Base-by-base conservation (phyloP, 78 protist species). In the Chrysochromulina tobinii region DNA sequence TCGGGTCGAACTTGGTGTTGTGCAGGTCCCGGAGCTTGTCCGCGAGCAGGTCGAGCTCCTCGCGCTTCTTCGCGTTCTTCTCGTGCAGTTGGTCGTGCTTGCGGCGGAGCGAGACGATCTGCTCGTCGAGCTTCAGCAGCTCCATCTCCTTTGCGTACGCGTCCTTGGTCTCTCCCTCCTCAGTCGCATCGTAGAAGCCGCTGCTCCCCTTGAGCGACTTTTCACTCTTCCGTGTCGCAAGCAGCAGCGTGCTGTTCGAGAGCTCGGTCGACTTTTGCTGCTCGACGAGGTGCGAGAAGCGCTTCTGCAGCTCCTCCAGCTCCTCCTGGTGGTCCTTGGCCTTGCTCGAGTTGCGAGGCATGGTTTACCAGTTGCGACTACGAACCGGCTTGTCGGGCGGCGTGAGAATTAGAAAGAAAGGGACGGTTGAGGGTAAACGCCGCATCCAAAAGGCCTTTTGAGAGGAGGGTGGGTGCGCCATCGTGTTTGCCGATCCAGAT, bases 11-110 rank as follows among this genome's bases (percentile, higher is more conserved):
- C 83, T 7, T 17, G 3, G 3, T 1, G 27, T 1, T 2, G 21
- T 38, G 58, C n/a, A 79, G 87, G 54, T 51, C 87, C 59, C 23
- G 8, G 11, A 79, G 61, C 87, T 79, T 79, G 87, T 79, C 64
- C 23, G n/a, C 38, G 23, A 79, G 61, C 21, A 1, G 9, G 18
- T 79, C 48, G 48, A 54, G 27, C 87, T 79, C 64, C 61, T 54
- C 14, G 14, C 87, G 87, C 87, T 79, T 79, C 17, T 9, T 14
- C 51, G 2, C 1, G 64, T 79, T 79, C 20, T 59, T 5, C 50
- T 79, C 23, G 14, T 12, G n/a, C 23, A 79, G 87, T 12, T 54
- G 11, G 51, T 79, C 87, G 87, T 79, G 87, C 87, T 27, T 21
- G 20, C 51, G 3, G 27, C 87, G 61, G 20, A 79, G 61, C 20